phyloP scores from a whole-genome alignment of 2,329 filamentous ascomycete genomes.

The Rachicladosporium sp. region DNA sequence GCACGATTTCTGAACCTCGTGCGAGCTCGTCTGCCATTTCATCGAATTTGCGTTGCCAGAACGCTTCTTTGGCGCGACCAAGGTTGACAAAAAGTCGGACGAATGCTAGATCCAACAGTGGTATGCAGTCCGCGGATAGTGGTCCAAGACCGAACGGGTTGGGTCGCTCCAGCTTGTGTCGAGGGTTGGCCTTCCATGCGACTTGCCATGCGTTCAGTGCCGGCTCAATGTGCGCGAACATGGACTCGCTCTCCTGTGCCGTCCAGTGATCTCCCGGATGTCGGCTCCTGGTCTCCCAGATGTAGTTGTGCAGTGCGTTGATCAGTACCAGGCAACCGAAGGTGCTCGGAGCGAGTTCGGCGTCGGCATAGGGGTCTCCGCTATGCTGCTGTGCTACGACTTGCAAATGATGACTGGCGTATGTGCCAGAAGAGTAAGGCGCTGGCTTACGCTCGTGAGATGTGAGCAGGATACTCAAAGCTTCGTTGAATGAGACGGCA shows the following conservation, averaged over 20 bases:
- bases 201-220: conserved; percentile 89
- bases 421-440: too few species aligned
- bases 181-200: conserved; percentile 77
- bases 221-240: conserved; percentile 91
- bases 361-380: conserved; percentile 24
- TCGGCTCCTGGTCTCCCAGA: conserved; percentile 90
- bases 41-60: conserved; percentile 90
- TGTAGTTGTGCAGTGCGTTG: conserved; percentile 92
- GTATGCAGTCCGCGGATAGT: conserved; percentile 80
- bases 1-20: conserved; percentile 60
- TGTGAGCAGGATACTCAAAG: conserved; percentile 67
- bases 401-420: too few species aligned
- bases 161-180: conserved; percentile 71
- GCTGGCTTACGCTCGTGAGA: conserved; percentile 50
- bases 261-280: conserved; percentile 86
- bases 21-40: conserved; percentile 81
- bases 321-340: conserved; percentile 88
- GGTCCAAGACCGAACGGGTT: conserved; percentile 74
- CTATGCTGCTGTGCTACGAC: too few species aligned
- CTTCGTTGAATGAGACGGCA: conserved; percentile 65
- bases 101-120: conserved; percentile 81
- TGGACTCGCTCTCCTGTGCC: conserved; percentile 80
- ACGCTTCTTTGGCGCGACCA: conserved; percentile 80
- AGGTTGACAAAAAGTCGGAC: conserved; percentile 87
- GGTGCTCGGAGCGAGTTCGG: conserved; percentile 67